A percentile compares a stretch with the other conserved stretches of the same genome.
Conservation (phyloP, 208 protist genomes). For the Trypanosoma melophagium region DNA sequence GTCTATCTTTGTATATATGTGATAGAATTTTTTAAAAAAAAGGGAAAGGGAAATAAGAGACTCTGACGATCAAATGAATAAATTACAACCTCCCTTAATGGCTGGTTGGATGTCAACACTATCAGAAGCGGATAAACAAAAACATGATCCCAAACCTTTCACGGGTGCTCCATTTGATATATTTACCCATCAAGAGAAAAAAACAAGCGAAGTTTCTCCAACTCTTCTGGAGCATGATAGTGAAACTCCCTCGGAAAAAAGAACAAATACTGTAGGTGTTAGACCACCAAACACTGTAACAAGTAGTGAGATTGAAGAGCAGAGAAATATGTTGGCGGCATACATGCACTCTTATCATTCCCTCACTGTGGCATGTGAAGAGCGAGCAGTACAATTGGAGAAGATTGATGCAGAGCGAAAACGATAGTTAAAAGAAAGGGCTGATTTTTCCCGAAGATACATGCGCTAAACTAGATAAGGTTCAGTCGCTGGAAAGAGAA, state of each 20-base stretch:
- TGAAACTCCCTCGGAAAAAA: too few species aligned
- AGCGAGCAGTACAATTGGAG: constrained; percentile 2
- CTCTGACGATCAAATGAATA: not conserved
- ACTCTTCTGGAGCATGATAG: not conserved
- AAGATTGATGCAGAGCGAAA: constrained; percentile 6
- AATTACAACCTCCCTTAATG: not conserved
- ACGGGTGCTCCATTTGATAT: not conserved
- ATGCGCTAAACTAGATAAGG: constrained; percentile 6
- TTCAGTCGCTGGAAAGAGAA: constrained; percentile 15
- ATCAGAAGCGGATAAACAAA: not conserved
- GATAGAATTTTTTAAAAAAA: not conserved
- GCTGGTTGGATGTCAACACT: not conserved
- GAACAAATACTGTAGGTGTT: not conserved
- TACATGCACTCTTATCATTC: constrained; percentile 1
- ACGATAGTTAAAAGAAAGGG: constrained; percentile 4
- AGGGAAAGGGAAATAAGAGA: not conserved
- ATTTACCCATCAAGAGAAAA: not conserved
- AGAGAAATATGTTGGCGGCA: not conserved
- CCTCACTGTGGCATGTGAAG: not conserved
- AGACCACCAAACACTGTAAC: not conserved
- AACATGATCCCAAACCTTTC: not conserved
- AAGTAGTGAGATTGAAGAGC: not conserved
- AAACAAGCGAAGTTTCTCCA: not conserved
- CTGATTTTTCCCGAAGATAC: constrained; percentile 15
- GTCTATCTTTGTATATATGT: too few species aligned